These are phyloP conservation scores for Pyrus betulifolia DNA, from an alignment of 306 rosid species.

Conservation along the genomic window DNA sequence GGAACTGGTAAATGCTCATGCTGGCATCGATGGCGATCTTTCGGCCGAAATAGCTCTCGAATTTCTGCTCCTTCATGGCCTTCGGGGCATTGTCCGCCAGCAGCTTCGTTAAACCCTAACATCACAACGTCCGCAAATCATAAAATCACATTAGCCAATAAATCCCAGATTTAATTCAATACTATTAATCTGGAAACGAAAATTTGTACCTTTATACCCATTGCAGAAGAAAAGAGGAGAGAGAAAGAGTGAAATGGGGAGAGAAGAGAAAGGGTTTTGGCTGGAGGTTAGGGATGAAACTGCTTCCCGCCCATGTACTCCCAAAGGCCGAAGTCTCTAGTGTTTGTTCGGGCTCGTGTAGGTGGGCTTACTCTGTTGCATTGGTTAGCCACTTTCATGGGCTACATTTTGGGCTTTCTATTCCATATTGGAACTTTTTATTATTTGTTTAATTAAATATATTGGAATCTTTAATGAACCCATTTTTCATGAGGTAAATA, in stretches of 20 bases:
- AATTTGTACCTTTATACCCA: conserved; percentile 75
- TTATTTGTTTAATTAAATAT: too few species aligned
- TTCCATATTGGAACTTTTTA: too few species aligned
- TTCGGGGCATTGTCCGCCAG: conserved; percentile 93
- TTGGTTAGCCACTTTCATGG: background rate
- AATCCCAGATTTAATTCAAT: background rate
- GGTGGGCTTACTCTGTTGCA: background rate
- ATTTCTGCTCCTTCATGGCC: conserved; percentile 86
- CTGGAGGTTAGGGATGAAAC: conserved; percentile 2
- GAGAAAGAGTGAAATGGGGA: background rate
- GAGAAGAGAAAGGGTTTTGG: background rate
- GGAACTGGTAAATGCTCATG: conserved; percentile 99
- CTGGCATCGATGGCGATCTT: conserved; percentile 93
- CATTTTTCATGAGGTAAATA: too few species aligned
- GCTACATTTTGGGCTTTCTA: background rate
- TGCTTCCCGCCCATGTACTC: conserved; percentile 1
- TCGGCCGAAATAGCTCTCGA: conserved; percentile 90
- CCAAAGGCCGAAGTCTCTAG: background rate
- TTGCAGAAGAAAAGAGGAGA: background rate
- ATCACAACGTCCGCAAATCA: conserved; percentile 1
- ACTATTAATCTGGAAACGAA: background rate
- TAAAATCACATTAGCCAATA: background rate
- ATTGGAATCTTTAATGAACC: too few species aligned
- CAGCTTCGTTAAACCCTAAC: conserved; percentile 97
- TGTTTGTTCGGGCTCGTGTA: background rate